Conservation (phyloP, 305 asterid genomes). For the Fraxinus albicans region DNA sequence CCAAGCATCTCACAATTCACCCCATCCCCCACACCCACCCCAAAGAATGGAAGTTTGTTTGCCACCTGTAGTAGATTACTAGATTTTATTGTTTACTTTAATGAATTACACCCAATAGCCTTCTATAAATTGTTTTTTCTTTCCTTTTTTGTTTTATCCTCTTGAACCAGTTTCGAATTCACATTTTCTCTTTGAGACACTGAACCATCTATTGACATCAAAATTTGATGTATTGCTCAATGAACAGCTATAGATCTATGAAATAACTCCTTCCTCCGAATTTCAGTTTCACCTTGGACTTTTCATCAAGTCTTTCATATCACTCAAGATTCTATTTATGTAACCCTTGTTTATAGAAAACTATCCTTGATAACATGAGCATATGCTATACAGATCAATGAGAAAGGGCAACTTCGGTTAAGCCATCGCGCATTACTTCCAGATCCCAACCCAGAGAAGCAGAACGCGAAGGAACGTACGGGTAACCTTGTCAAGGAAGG, state of each 20-base stretch:
- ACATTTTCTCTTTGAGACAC: neutral
- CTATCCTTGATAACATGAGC: constrained; percentile 9
- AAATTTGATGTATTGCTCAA: neutral
- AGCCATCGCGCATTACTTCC: constrained; percentile 95
- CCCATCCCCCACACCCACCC: neutral
- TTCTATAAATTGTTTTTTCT: neutral
- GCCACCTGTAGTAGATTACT: neutral
- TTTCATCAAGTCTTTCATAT: constrained; percentile 3
- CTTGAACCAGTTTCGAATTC: neutral
- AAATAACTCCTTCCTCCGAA: neutral
- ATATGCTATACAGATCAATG: constrained; percentile 68
- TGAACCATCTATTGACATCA: neutral
- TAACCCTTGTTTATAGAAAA: neutral
- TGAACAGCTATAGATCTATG: neutral
- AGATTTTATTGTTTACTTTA: neutral
- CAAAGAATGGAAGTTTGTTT: neutral
- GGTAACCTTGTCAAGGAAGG: constrained; percentile 41
- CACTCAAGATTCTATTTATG: neutral
- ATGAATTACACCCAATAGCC: neutral
- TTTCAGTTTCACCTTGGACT: neutral
- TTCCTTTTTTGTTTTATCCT: neutral
- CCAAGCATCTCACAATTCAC: neutral
- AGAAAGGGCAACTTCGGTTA: constrained; percentile 92
- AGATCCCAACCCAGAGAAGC: constrained; percentile 54
- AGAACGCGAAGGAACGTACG: constrained; percentile 37